phyloP scores from a whole-genome alignment of 106 monocot genomes.

The Dioscorea alata region DNA sequence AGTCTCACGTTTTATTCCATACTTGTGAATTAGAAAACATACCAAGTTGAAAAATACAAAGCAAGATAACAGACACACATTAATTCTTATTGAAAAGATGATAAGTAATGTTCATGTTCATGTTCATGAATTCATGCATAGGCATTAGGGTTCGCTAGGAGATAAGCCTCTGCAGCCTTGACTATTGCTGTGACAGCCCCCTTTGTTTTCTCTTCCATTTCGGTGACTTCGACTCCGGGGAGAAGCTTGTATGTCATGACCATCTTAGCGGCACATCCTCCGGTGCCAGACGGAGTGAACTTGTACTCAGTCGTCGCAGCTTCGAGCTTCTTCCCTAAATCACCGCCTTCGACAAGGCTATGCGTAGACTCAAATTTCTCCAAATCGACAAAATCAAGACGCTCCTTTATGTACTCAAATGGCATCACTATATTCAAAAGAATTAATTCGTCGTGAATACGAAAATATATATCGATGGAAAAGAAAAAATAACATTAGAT shows the following conservation, averaged over 20 bases:
- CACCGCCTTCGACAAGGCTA: slow-evolving; percentile 8
- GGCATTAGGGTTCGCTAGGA: slow-evolving; percentile 4
- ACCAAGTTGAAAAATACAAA: too few species aligned
- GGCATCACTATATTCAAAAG: neutral
- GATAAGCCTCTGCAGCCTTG: slow-evolving; percentile 12
- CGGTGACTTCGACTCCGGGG: slow-evolving; percentile 5
- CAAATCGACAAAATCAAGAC: neutral
- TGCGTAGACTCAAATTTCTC: slow-evolving; percentile 4
- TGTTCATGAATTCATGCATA: slow-evolving; percentile 7
- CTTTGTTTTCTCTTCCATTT: slow-evolving; percentile 2
- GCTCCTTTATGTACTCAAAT: slow-evolving; percentile 3
- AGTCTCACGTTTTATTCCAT: too few species aligned
- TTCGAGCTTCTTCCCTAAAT: neutral
- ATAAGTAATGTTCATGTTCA: too few species aligned
- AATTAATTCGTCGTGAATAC: neutral
- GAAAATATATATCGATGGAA: neutral
- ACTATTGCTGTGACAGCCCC: neutral
- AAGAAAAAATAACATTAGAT: neutral
- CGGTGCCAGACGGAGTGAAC: neutral
- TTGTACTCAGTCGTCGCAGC: neutral
- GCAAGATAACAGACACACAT: too few species aligned
- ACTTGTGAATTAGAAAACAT: too few species aligned
- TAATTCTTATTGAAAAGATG: too few species aligned
- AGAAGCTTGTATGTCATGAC: neutral
- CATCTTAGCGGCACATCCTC: neutral